These are phyloP conservation scores for Pythium biforme DNA, from an alignment of 352 stramenopile genomes.

Conservation along the genomic window DNA sequence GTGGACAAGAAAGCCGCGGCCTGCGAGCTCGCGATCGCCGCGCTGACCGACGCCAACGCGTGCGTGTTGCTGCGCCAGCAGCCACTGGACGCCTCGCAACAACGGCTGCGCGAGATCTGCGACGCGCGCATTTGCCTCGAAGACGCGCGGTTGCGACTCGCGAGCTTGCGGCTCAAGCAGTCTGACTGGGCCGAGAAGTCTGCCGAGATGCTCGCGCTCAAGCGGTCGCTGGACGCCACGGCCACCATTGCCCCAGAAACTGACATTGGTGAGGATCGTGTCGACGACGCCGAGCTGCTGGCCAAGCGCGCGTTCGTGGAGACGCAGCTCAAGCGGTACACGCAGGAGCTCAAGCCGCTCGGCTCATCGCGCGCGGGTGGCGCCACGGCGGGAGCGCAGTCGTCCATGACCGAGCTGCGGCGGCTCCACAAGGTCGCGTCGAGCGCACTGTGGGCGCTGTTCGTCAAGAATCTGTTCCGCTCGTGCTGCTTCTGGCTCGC, in stretches of 20 bases:
- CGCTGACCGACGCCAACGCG: constrained; percentile 25
- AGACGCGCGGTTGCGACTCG: constrained; percentile 32
- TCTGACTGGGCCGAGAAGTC: constrained; percentile 28
- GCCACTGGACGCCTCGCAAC: background rate
- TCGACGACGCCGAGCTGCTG: background rate
- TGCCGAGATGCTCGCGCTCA: constrained; percentile 22
- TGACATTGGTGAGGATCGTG: background rate
- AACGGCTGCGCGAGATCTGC: constrained; percentile 27
- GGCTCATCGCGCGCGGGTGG: background rate
- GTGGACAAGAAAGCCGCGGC: constrained; percentile 49
- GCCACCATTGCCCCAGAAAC: background rate
- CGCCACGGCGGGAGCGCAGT: background rate
- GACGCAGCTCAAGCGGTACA: constrained; percentile 9
- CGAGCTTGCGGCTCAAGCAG: constrained; percentile 38
- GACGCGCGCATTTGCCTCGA: constrained; percentile 37
- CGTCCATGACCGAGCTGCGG: constrained; percentile 21
- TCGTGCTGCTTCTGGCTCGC: constrained; percentile 61
- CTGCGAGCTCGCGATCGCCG: constrained; percentile 33
- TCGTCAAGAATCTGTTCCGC: constrained; percentile 59
- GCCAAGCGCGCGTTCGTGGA: constrained; percentile 9
- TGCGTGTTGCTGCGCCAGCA: constrained; percentile 29
- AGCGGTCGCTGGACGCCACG: constrained; percentile 14
- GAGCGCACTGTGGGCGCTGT: constrained; percentile 40
- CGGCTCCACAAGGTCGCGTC: constrained; percentile 39
- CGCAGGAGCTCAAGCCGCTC: constrained; percentile 4